A percentile compares a stretch with the other conserved stretches of the same genome.
Evolutionary conservation across 257 asterid genomes (phyloP).

Genomic region (Scutellaria baicalensis): DNA sequence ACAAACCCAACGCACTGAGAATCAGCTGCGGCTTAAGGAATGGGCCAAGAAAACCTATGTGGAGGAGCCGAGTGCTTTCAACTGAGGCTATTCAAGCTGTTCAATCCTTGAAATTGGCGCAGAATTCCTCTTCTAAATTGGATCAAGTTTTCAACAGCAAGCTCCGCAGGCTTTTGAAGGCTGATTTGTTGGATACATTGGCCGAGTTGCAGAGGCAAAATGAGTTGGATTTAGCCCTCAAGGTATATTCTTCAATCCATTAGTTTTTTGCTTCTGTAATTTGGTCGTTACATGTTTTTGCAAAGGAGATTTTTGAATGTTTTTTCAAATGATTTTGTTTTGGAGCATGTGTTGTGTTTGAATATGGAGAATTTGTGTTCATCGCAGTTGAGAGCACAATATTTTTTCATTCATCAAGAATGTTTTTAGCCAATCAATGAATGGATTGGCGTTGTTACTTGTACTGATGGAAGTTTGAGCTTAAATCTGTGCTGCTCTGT

Average conservation of each 20-base stretch:
- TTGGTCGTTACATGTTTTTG: neutral
- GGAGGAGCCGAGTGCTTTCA: constrained; percentile 64
- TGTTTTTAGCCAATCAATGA: neutral
- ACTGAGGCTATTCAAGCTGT: constrained; percentile 74
- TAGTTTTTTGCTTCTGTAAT: neutral
- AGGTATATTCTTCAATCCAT: constrained; percentile 15
- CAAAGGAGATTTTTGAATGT: neutral
- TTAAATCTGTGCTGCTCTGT: too few species aligned
- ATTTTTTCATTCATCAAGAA: neutral
- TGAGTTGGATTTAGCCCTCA: constrained; percentile 47
- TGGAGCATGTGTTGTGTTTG: neutral
- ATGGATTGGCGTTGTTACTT: neutral
- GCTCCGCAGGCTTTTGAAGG: constrained; percentile 60
- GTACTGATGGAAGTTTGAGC: too few species aligned
- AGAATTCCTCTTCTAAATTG: constrained; percentile 35
- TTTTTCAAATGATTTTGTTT: neutral
- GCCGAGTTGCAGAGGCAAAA: constrained; percentile 70
- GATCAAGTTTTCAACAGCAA: constrained; percentile 35
- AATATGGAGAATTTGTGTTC: neutral
- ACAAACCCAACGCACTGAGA: constrained; percentile 1
- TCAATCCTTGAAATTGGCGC: constrained; percentile 60
- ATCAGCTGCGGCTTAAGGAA: constrained; percentile 50
- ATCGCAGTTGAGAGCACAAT: neutral
- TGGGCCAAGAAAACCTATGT: constrained; percentile 60
- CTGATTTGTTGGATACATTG: constrained; percentile 55